These are phyloP conservation scores for Wickerhamiella infanticola DNA, from an alignment of 1,139 yeast genomes.

Conservation along the genomic window DNA sequence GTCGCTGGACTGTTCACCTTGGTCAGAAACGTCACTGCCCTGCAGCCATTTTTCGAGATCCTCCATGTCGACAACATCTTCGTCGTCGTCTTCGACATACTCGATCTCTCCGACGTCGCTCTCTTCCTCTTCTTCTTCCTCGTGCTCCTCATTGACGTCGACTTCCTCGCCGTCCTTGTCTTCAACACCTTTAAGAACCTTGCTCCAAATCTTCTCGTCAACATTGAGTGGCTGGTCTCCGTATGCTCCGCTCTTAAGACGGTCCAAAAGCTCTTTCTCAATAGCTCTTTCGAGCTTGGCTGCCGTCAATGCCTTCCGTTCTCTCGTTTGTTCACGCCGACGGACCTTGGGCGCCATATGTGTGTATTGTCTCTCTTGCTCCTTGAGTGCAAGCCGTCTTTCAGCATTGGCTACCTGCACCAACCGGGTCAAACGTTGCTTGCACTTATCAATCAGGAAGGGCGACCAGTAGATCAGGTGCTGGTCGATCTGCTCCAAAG, in stretches of 20 bases:
- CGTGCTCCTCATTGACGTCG: slow-evolving; percentile 39
- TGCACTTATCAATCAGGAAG: slow-evolving; percentile 80
- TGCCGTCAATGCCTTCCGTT: slow-evolving; percentile 89
- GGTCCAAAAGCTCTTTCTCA: slow-evolving; percentile 83
- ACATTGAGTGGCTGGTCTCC: slow-evolving; percentile 96
- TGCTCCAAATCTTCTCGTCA: slow-evolving; percentile 91
- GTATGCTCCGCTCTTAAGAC: slow-evolving; percentile 93
- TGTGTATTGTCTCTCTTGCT: slow-evolving; percentile 83
- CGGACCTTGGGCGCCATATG: slow-evolving; percentile 88
- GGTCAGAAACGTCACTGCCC: slow-evolving; percentile 19
- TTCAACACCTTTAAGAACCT: slow-evolving; percentile 65
- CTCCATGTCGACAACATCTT: slow-evolving; percentile 79
- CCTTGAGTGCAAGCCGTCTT: slow-evolving; percentile 77
- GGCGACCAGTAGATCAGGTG: slow-evolving; percentile 87
- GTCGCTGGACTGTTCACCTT: slow-evolving; percentile 23
- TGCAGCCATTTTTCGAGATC: slow-evolving; percentile 86
- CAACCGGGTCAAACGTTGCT: slow-evolving; percentile 84
- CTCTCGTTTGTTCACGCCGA: slow-evolving; percentile 86
- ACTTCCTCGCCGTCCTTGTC: slow-evolving; percentile 25
- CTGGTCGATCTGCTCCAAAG: slow-evolving; percentile 74
- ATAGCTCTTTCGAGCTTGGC: slow-evolving; percentile 94
- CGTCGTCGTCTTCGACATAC: slow-evolving; percentile 61
- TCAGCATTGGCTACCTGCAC: slow-evolving; percentile 96
- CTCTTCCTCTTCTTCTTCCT: slow-evolving; percentile 37
- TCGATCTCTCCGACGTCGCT: slow-evolving; percentile 67